A percentile compares a stretch with the other conserved stretches of the same genome.
phyloP scores from a whole-genome alignment of 2,329 filamentous ascomycete genomes.

The Elsinoe ampelina region DNA sequence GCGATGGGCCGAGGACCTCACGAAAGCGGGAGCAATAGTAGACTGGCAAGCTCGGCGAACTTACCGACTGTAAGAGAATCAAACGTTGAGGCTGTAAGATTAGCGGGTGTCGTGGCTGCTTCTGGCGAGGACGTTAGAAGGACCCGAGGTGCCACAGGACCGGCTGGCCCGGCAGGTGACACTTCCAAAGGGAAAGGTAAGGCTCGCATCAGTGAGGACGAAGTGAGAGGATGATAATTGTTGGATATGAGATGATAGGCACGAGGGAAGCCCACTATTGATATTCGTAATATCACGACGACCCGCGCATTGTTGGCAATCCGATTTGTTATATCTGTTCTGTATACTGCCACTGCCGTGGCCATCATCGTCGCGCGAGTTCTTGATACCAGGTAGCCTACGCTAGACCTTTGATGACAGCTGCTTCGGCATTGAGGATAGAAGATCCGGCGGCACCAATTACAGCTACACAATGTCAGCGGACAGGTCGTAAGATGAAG shows the following conservation, averaged over 20 bases:
- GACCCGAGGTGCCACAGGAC: neutral
- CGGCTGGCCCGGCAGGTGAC: neutral
- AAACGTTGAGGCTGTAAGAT: slow-evolving; percentile 2
- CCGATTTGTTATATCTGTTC: too few species aligned
- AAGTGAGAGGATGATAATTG: neutral
- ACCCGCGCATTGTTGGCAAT: neutral
- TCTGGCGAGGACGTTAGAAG: neutral
- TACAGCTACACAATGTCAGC: slow-evolving; percentile 48
- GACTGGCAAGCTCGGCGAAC: slow-evolving; percentile 11
- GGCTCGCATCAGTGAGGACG: neutral
- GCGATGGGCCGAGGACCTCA: neutral
- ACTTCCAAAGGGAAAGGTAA: neutral
- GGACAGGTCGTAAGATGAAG: neutral
- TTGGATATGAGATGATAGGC: neutral
- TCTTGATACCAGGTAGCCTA: neutral
- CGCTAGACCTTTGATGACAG: slow-evolving; percentile 65
- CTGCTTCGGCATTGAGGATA: slow-evolving; percentile 88
- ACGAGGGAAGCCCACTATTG: neutral
- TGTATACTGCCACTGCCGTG: too few species aligned
- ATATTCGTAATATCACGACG: neutral
- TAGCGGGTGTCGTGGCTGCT: neutral
- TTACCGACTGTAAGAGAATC: slow-evolving; percentile 14
- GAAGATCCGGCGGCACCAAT: slow-evolving; percentile 94
- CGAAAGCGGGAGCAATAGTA: neutral
- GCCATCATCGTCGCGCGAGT: too few species aligned